Conservation (phyloP, 441 rosid species). For the Populus trichocarpa region DNA sequence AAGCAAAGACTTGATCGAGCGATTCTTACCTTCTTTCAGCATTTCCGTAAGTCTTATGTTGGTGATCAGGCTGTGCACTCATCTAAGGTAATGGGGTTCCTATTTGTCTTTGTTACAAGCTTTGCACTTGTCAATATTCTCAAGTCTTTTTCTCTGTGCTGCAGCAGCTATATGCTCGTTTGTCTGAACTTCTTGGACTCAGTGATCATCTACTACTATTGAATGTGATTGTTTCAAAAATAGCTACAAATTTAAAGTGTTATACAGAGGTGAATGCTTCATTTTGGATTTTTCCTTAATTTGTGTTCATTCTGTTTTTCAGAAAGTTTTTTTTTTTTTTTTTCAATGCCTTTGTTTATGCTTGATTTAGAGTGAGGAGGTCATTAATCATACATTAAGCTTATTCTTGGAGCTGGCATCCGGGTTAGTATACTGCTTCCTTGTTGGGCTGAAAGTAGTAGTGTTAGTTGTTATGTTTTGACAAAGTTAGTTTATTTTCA, state of each 20-base stretch:
- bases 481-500: constrained; percentile 10
- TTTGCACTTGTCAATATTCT: constrained; percentile 20
- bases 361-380: constrained; percentile 79
- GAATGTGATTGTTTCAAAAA: constrained; percentile 94
- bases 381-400: constrained; percentile 90
- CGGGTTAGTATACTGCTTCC: constrained; percentile 60
- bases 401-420: constrained; percentile 97
- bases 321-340: not conserved
- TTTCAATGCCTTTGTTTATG: constrained; percentile 6
- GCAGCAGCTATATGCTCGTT: constrained; percentile 97
- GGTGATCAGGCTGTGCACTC: constrained; percentile 99
- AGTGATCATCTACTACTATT: constrained; percentile 88
- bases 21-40: constrained; percentile 94
- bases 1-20: constrained; percentile 99
- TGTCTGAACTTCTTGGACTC: constrained; percentile 93
- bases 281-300: constrained; percentile 11
- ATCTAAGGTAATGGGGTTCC: constrained; percentile 66
- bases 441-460: constrained; percentile 9
- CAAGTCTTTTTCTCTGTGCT: constrained; percentile 41
- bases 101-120: constrained; percentile 6
- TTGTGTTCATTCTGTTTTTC: constrained; percentile 8
- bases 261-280: constrained; percentile 70
- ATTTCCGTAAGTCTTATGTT: constrained; percentile 96
- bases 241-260: constrained; percentile 93
- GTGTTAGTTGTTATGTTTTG: constrained; percentile 14